These are phyloP conservation scores for Fusarium succisae DNA, from an alignment of 2,329 filamentous ascomycete species.

Conservation along the genomic window DNA sequence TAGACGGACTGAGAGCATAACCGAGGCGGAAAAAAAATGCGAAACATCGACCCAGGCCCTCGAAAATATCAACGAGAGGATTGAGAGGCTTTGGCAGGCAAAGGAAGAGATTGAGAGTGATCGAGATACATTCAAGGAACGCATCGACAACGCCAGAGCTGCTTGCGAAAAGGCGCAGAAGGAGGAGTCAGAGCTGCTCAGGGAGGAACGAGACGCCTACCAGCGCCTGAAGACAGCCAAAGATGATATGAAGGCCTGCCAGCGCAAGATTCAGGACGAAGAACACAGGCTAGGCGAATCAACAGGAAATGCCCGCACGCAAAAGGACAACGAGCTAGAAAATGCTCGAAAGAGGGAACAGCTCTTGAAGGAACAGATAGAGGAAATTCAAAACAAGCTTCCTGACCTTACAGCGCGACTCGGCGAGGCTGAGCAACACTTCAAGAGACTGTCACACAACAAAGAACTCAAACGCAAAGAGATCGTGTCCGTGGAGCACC, in stretches of 20 bases:
- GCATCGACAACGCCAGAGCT: constrained; percentile 56
- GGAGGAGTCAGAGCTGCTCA: constrained; percentile 63
- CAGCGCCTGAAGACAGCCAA: constrained; percentile 64
- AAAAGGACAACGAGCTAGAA: constrained; percentile 65
- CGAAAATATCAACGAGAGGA: constrained; percentile 56
- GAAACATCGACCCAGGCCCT: constrained; percentile 60
- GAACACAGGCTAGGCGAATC: constrained; percentile 70
- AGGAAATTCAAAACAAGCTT: constrained; percentile 42
- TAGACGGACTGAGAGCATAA: constrained; percentile 40
- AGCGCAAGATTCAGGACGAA: constrained; percentile 64
- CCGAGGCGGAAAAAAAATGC: constrained; percentile 42
- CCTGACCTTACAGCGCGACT: constrained; percentile 48
- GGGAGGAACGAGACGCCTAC: constrained; percentile 73
- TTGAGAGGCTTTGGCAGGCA: constrained; percentile 51
- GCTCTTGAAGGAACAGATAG: constrained; percentile 41
- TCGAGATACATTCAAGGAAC: constrained; percentile 57
- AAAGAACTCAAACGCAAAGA: constrained; percentile 62
- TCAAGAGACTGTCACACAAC: constrained; percentile 45
- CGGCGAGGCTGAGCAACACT: constrained; percentile 45
- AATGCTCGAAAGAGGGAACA: constrained; percentile 43
- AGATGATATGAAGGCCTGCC: constrained; percentile 55
- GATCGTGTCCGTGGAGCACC: constrained; percentile 59
- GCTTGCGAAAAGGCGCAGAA: constrained; percentile 62
- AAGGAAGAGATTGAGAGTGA: constrained; percentile 57
- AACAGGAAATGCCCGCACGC: constrained; percentile 74